Base-by-base conservation (phyloP, 2,329 filamentous ascomycete genomes). In the Botryotinia calthae region DNA sequence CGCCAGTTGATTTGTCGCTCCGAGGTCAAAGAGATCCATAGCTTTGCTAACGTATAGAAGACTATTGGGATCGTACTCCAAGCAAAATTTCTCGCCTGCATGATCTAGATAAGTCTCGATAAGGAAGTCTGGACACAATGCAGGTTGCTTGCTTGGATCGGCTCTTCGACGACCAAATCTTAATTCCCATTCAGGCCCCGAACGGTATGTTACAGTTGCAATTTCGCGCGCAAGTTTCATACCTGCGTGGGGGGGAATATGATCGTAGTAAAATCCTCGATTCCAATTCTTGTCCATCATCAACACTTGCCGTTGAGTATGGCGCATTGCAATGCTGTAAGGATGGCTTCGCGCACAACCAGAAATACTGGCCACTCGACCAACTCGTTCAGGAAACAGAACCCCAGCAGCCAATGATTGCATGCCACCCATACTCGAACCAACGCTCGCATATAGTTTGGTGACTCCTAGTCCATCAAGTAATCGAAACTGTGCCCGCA, bases 231-330 rank as follows among this genome's bases (percentile, higher is more conserved):
- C 95, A 10, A 99, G 90, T 84, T 99, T 99, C 95, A 99, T 98
- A 67, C 96, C 96, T 0, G 93, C 91, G 80, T 99, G 96, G 0
- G 96, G 96, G 2, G 96, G 96, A 10, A 99, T 90, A 59, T 86
- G 85, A 79, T 91, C 91, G 81, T 97, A 97, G 85, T 98, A 98
- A 84, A 95, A 97, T 2, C 96, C 96, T 51, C 96, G 90, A 77
- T 93, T 93, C 96, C 96, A 99, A 79, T 97, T 94, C 3, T 95
- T 94, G 79, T 99, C 96, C 92, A 98, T 98, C 95, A 99, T 98
- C 65, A 99, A 87, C 1, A 98, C 96, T 84, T 98, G 96, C 42
- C 96, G 90, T 83, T 99, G 96, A 0, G 95, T 97, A 83, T 99
- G 96, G 71, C 96, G 90, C 95, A 99, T 98, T 48, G 96, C 96